Conservation (phyloP, 2,329 filamentous ascomycete genomes). For the Colletotrichum echinochloae region DNA sequence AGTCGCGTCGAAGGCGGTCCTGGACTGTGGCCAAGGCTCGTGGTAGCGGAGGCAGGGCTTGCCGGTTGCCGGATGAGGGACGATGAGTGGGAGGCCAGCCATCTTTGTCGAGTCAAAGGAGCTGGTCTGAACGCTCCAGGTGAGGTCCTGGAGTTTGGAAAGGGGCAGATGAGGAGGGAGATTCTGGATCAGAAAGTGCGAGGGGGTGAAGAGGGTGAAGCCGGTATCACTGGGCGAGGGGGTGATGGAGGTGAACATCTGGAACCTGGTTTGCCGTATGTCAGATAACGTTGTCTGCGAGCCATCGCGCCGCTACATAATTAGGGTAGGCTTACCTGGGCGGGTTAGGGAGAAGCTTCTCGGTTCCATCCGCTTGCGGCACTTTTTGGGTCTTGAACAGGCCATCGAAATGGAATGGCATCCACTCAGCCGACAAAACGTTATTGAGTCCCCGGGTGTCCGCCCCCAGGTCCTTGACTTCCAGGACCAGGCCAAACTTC, state of each 20-base stretch:
- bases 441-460: constrained; percentile 62
- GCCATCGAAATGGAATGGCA: constrained; percentile 70
- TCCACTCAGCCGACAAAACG: constrained; percentile 64
- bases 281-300: not conserved
- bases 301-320: not conserved
- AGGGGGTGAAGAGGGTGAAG: constrained; percentile 66
- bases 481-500: constrained; percentile 65
- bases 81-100: constrained; percentile 57
- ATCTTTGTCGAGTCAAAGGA: constrained; percentile 60
- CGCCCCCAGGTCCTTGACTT: constrained; percentile 62
- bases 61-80: constrained; percentile 58
- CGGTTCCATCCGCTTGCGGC: constrained; percentile 52
- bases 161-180: constrained; percentile 53
- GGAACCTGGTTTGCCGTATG: constrained; percentile 53
- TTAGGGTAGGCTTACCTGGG: constrained; percentile 53
- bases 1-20: constrained; percentile 63
- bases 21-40: constrained; percentile 65
- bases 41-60: constrained; percentile 65
- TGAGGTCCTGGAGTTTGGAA: constrained; percentile 53
- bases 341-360: constrained; percentile 55
- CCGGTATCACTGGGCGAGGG: constrained; percentile 63
- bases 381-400: constrained; percentile 65
- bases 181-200: constrained; percentile 61
- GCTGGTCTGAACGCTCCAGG: constrained; percentile 62
- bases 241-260: constrained; percentile 63